Base-by-base conservation (phyloP, 768 basidiomycete genomes). In the Russula brevipes region DNA sequence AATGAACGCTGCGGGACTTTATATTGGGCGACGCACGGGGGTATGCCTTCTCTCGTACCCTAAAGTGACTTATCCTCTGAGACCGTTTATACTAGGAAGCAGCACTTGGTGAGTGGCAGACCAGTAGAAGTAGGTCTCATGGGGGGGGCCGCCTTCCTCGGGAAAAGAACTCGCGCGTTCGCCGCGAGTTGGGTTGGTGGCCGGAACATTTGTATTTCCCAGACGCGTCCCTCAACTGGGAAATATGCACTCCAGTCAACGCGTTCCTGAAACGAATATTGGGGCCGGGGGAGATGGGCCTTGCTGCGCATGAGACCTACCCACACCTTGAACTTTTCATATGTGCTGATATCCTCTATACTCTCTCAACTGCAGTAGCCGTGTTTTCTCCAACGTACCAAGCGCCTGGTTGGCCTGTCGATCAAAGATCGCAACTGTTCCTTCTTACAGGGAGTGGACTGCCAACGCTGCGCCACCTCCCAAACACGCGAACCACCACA, bases 291-390 rank as follows among this genome's bases (percentile, higher is more conserved):
- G 55, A n/a, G 54, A 46, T 56, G 44, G 41, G 17, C 12, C 44
- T 5, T 16, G 50, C 12, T 44, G 58, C 33, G 57, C 47, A n/a
- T 41, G 14, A 4, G 6, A 35, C 17, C 19, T 3, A 3, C 16
- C 11, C 8, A 33, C 30, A 30, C 19, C 31, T 52, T 35, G 17
- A 53, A 45, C 16, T 6, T 31, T 54, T 35, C 36, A 12, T 33
- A 14, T 3, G 39, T 51, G 33, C 57, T 59, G 47, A 58, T 42
- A 54, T 36, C 14, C 46, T 19, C 24, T 24, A 19, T 46, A 33
- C 19, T 55, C 41, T 59, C 41, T 50, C 41, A 42, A 30, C 51
- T 19, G 17, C 53, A 59, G 57, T 55, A 41, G 59, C 33, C n/a
- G 56, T 31, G 47, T 39, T 19, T 36, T 49, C 12, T 41, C 42